Conservation (phyloP, 2,329 filamentous ascomycete species). For the Mycosphaerelloides madeirae region DNA sequence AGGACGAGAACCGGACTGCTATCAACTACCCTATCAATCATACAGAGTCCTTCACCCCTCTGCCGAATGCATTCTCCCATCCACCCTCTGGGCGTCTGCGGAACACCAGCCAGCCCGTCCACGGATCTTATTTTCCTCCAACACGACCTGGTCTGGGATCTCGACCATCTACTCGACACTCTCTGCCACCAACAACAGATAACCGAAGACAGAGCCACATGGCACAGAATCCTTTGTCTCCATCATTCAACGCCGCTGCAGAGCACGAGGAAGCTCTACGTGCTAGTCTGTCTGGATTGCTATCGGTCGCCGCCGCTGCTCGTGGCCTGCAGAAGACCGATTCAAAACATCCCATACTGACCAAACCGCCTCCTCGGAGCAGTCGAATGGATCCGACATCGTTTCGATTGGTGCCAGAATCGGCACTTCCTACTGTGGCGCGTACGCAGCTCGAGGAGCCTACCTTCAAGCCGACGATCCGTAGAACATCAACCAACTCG, state of each 20-base stretch:
- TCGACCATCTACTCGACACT: constrained; percentile 27
- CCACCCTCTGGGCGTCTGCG: constrained; percentile 58
- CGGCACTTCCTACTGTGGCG: constrained; percentile 40
- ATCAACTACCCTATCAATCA: constrained; percentile 58
- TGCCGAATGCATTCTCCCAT: constrained; percentile 89
- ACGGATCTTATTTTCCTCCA: constrained; percentile 41
- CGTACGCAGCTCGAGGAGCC: constrained; percentile 26
- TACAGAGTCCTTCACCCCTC: constrained; percentile 66
- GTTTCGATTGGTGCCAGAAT: constrained; percentile 58
- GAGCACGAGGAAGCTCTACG: constrained; percentile 91
- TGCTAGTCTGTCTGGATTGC: constrained; percentile 86
- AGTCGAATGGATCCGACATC: constrained; percentile 47
- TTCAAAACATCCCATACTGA: constrained; percentile 29
- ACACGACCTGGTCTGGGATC: constrained; percentile 28
- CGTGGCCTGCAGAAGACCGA: constrained; percentile 66
- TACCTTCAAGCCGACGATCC: constrained; percentile 34
- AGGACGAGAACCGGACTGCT: constrained; percentile 77
- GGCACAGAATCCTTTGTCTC: constrained; percentile 65
- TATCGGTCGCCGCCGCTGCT: constrained; percentile 91
- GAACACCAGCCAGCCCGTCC: constrained; percentile 46
- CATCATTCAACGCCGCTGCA: constrained; percentile 61
- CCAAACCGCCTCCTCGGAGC: constrained; percentile 16
- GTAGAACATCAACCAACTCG: constrained; percentile 27
- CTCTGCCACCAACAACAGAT: constrained; percentile 31
- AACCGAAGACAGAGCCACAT: constrained; percentile 45